Evolutionary conservation across 176 grass and related monocot genomes (phyloP).

Genomic region (Pontederia crassipes): DNA sequence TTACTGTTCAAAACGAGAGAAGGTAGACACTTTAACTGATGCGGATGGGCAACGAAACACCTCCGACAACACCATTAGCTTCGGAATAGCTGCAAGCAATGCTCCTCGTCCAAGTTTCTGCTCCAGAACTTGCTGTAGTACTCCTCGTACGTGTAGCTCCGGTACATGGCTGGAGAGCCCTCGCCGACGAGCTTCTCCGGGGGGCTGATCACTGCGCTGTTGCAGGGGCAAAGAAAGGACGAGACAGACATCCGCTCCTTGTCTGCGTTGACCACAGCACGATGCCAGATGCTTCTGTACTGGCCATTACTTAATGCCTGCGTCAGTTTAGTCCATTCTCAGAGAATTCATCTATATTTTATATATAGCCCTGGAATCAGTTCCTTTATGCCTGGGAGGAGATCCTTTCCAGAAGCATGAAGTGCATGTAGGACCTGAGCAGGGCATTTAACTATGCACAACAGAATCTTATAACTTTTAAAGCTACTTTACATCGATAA

Average conservation of each 20-base stretch:
- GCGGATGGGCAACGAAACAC: no score
- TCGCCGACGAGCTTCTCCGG: conserved; percentile 2
- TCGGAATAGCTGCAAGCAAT: neutral
- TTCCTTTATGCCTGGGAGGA: no score
- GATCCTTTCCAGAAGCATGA: no score
- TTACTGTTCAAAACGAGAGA: no score
- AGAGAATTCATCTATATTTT: neutral
- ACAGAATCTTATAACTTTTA: no score
- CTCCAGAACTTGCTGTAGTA: conserved; percentile 6
- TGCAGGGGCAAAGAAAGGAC: conserved; percentile 1
- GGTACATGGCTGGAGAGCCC: conserved; percentile 5
- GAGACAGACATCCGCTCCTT: neutral
- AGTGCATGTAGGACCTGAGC: no score
- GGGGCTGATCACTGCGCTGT: neutral
- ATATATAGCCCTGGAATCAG: no score
- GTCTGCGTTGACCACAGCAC: neutral
- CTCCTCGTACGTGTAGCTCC: conserved; percentile 7
- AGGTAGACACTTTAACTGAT: no score
- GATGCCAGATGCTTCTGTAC: neutral
- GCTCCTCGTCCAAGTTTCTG: neutral
- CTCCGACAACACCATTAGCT: no score
- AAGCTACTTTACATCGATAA: no score
- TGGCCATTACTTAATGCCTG: conserved; percentile 10
- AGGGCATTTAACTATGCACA: no score
- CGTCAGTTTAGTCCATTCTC: neutral